phyloP scores from a whole-genome alignment of 768 basidiomycete genomes.

The Trametes meyenii region DNA sequence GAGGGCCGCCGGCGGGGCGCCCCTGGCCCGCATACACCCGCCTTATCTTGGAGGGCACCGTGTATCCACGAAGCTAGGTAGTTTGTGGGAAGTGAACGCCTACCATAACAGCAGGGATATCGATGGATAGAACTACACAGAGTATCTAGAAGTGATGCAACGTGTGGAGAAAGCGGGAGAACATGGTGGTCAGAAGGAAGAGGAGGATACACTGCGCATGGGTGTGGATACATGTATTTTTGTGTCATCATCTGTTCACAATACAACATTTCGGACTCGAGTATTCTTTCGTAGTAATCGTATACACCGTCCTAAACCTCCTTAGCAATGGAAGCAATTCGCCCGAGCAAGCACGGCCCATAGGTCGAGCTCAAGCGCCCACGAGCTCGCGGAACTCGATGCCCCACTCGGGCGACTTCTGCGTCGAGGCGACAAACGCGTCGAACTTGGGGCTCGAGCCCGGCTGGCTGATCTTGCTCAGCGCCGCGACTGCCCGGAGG shows the following conservation, averaged over 20 bases:
- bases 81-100: not conserved
- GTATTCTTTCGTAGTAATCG: too few relatives aligned
- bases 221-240: too few relatives aligned
- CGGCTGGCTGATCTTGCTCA: constrained; percentile 73
- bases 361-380: constrained; percentile 28
- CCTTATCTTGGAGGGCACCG: not conserved
- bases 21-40: not conserved
- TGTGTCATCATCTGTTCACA: too few relatives aligned
- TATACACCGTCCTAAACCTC: too few relatives aligned
- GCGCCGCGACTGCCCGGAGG: constrained; percentile 81
- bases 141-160: not conserved
- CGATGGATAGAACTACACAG: not conserved
- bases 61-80: not conserved
- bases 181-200: not conserved
- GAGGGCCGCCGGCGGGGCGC: not conserved
- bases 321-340: too few relatives aligned
- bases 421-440: constrained; percentile 72
- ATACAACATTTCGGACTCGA: too few relatives aligned
- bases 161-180: not conserved
- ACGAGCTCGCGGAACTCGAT: constrained; percentile 66
- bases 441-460: constrained; percentile 77
- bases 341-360: not conserved
- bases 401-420: constrained; percentile 67
- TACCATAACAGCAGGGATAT: too few relatives aligned
- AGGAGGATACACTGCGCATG: too few relatives aligned